A percentile compares a stretch with the other conserved stretches of the same genome.
phyloP scores from a whole-genome alignment of 305 asterid species.

The Fraxinus sp. region DNA sequence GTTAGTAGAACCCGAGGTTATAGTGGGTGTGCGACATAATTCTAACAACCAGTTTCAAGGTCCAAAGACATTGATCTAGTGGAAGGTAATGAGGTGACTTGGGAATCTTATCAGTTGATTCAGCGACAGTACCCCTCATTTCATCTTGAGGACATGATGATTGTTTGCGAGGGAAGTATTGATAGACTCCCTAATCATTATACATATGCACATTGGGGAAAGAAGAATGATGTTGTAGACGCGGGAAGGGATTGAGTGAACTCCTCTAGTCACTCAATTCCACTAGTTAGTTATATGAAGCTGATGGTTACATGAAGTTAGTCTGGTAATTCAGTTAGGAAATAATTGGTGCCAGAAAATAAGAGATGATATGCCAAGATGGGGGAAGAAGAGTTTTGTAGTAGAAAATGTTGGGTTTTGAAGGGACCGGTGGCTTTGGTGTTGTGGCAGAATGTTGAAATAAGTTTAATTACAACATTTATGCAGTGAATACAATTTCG shows the following conservation, averaged over 20 bases:
- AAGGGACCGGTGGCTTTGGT: neutral
- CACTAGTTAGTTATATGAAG: neutral
- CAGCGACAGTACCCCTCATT: neutral
- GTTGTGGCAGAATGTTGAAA: neutral
- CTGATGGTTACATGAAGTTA: neutral
- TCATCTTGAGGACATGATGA: neutral
- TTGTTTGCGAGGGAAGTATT: neutral
- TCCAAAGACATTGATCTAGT: neutral
- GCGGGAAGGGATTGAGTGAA: neutral
- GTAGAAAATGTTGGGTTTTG: neutral
- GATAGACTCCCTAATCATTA: neutral
- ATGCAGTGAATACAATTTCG: neutral
- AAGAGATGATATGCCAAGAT: neutral
- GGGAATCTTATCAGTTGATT: neutral
- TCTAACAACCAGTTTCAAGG: neutral
- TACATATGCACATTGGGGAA: neutral
- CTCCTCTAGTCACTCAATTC: neutral
- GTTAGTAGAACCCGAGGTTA: neutral
- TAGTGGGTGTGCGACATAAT: neutral
- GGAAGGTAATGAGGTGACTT: neutral
- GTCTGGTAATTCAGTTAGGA: neutral
- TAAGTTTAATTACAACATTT: neutral
- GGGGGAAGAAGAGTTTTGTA: neutral
- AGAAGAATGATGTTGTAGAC: neutral
- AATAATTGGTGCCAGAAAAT: neutral